phyloP scores from a whole-genome alignment of 1,284 basidiomycete genomes.

The Papiliotrema nemorosa region DNA sequence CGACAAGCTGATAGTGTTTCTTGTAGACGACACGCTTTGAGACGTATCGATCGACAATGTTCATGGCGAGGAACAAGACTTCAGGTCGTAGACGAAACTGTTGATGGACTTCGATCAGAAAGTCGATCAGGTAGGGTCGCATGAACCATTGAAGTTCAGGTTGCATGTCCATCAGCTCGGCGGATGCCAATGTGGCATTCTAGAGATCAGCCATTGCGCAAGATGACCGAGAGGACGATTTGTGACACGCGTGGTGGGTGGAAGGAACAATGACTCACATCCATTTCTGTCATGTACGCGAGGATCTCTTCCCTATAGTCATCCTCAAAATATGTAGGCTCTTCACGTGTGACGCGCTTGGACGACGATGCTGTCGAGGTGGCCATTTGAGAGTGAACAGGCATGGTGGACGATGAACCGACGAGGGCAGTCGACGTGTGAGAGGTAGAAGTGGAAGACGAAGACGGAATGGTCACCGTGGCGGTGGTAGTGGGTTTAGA shows the following conservation, averaged over 20 bases:
- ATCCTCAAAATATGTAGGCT: conserved; percentile 63
- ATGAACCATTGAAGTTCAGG: conserved; percentile 96
- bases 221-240: conserved; percentile 3
- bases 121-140: conserved; percentile 99
- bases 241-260: neutral
- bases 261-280: conserved; percentile 63
- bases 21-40: conserved; percentile 97
- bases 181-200: conserved; percentile 80
- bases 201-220: conserved; percentile 39
- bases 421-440: neutral
- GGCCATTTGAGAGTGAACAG: conserved; percentile 6
- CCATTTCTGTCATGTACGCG: conserved; percentile 93
- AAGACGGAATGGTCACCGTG: neutral
- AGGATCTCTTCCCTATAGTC: conserved; percentile 93
- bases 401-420: neutral
- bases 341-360: conserved; percentile 37
- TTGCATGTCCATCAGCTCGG: conserved; percentile 96
- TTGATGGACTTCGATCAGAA: conserved; percentile 97
- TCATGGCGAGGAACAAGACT: conserved; percentile 95
- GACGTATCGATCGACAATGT: conserved; percentile 98
- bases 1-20: conserved; percentile 99
- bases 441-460: neutral
- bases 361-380: conserved; percentile 8
- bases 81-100: conserved; percentile 94
- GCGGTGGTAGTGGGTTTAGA: neutral